A percentile compares a stretch with the other conserved stretches of the same genome.
Evolutionary conservation across 2,329 filamentous ascomycete species (phyloP).

Genomic region (Xylariaceae sp.): DNA sequence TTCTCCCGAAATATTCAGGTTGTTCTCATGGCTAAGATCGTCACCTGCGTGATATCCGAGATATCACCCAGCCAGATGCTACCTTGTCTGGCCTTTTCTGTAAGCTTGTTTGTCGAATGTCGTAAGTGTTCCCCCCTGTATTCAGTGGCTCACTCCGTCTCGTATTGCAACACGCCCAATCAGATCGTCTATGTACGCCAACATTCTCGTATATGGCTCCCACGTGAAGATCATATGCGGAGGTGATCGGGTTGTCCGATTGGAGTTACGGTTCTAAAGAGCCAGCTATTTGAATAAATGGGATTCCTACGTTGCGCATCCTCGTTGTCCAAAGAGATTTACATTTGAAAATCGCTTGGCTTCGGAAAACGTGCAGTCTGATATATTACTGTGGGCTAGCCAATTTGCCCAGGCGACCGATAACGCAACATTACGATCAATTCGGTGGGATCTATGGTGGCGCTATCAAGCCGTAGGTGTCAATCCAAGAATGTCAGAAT

Average conservation of each 20-base stretch:
- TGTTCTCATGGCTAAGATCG: background rate
- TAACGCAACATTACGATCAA: background rate
- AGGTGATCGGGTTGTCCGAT: constrained; percentile 3
- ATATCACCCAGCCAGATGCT: background rate
- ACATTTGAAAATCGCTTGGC: background rate
- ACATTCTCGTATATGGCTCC: constrained; percentile 8
- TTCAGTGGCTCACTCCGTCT: constrained; percentile 3
- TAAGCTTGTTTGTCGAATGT: background rate
- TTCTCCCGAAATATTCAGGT: background rate
- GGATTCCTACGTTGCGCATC: background rate
- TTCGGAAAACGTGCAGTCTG: background rate
- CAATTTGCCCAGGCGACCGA: background rate
- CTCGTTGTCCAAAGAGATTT: background rate
- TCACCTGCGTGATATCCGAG: background rate
- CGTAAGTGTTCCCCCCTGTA: background rate
- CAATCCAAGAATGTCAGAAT: background rate
- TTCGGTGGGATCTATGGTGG: background rate
- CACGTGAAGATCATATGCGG: constrained; percentile 12
- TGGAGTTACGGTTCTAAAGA: background rate
- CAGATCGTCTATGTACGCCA: background rate
- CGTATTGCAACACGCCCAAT: constrained; percentile 7
- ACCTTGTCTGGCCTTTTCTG: background rate
- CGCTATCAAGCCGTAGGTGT: background rate
- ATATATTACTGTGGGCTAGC: background rate
- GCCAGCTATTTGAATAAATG: constrained; percentile 11